Evolutionary conservation across 495 filamentous ascomycete genomes (phyloP).

Genomic region (Aspergillus sparsus): DNA sequence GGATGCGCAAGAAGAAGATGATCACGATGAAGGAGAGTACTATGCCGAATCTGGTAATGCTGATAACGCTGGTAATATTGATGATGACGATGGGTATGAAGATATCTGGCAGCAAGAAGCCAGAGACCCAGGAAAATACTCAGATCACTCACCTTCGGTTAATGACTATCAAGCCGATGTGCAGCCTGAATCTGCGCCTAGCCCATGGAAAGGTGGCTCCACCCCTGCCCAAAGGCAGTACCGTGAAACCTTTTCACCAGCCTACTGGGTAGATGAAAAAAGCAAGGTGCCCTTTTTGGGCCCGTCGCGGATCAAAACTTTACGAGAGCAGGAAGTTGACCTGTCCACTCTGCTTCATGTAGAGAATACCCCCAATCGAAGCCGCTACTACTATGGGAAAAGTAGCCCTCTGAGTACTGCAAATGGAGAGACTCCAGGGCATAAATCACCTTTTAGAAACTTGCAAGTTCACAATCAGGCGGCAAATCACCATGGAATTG

Average conservation of each 20-base stretch:
- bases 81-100: constrained; percentile 39
- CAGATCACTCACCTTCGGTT: constrained; percentile 24
- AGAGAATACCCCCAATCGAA: constrained; percentile 45
- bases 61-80: constrained; percentile 23
- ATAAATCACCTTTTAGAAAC: constrained; percentile 16
- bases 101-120: constrained; percentile 53
- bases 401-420: constrained; percentile 36
- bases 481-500: constrained; percentile 12
- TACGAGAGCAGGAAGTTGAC: constrained; percentile 46
- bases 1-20: constrained; percentile 8
- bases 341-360: constrained; percentile 36
- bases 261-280: constrained; percentile 33
- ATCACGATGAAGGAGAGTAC: neutral
- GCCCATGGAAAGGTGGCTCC: constrained; percentile 20
- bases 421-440: constrained; percentile 21
- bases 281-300: constrained; percentile 32
- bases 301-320: constrained; percentile 38
- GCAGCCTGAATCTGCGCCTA: constrained; percentile 14
- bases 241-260: constrained; percentile 33
- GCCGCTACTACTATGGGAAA: constrained; percentile 44
- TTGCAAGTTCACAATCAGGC: constrained; percentile 10
- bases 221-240: constrained; percentile 20
- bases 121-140: constrained; percentile 35
- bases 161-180: constrained; percentile 18
- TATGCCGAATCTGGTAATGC: constrained; percentile 6